These are phyloP conservation scores for Fraxinus baroniana DNA, from an alignment of 305 asterid genomes.

Conservation along the genomic window DNA sequence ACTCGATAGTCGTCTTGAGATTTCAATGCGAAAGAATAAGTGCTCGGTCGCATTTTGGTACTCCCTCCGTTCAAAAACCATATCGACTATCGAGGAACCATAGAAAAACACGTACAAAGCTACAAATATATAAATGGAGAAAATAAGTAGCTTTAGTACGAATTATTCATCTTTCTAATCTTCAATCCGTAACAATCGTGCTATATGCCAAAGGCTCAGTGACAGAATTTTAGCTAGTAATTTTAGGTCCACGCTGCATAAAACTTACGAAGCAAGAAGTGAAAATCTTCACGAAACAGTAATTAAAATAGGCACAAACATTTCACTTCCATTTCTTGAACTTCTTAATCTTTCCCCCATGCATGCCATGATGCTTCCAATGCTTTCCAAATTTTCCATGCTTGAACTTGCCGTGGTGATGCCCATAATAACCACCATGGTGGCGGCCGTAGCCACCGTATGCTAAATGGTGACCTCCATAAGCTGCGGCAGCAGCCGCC, in stretches of 20 bases:
- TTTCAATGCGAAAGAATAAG: no score
- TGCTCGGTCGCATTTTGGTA: no score
- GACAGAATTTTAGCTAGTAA: background rate
- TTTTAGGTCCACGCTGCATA: background rate
- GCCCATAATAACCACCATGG: slow-evolving; percentile 22
- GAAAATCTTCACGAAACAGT: background rate
- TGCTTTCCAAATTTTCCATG: slow-evolving; percentile 55
- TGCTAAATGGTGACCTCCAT: slow-evolving; percentile 26
- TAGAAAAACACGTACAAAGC: background rate
- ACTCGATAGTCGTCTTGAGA: no score
- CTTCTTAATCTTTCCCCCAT: slow-evolving; percentile 27
- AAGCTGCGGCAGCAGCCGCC: slow-evolving; percentile 25
- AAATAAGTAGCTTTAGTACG: background rate
- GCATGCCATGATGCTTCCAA: slow-evolving; percentile 7
- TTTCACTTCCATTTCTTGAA: slow-evolving; percentile 50
- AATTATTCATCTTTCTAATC: background rate
- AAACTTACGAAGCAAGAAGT: background rate
- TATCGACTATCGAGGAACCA: background rate
- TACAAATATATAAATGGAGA: background rate
- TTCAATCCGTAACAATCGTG: no score
- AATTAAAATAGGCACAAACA: background rate
- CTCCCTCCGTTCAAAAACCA: no score
- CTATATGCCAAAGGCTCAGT: no score
- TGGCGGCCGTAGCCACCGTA: slow-evolving; percentile 2
- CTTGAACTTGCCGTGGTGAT: slow-evolving; percentile 23